A percentile compares a stretch with the other conserved stretches of the same genome.
Conservation (phyloP, 148 eudicot genomes). For the Amaranthus cruentus region DNA sequence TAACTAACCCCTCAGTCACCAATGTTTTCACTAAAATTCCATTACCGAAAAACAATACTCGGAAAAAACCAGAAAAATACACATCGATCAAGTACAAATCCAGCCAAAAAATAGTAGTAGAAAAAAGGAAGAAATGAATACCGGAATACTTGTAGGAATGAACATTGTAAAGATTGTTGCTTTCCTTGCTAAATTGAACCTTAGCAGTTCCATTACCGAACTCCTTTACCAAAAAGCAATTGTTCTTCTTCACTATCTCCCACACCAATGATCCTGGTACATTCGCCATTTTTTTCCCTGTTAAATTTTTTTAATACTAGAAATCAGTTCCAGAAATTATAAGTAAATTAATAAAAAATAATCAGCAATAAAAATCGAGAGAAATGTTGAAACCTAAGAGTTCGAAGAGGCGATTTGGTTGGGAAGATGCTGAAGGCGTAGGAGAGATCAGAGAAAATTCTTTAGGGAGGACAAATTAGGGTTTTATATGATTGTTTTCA, state of each 20-base stretch:
- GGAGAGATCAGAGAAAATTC: constrained; percentile 12
- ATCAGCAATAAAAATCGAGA: neutral
- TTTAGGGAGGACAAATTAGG: constrained; percentile 14
- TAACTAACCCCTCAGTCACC: too few species aligned
- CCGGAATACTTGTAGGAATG: constrained; percentile 92
- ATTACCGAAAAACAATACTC: neutral
- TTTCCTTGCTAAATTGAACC: constrained; percentile 74
- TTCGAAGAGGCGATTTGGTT: constrained; percentile 11
- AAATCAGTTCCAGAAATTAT: neutral
- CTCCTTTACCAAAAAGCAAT: constrained; percentile 75
- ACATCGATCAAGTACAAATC: neutral
- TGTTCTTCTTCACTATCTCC: constrained; percentile 97
- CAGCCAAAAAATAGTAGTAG: neutral
- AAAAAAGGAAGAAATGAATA: constrained; percentile 19
- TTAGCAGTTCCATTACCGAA: constrained; percentile 76
- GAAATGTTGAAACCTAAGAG: neutral
- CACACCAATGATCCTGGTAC: constrained; percentile 83
- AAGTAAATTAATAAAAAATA: neutral
- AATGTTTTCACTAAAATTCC: neutral
- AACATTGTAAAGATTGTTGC: constrained; percentile 75
- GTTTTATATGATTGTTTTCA: constrained; percentile 17
- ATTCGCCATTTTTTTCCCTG: constrained; percentile 57
- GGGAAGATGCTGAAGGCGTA: neutral
- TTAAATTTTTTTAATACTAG: neutral
- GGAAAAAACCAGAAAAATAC: neutral